A percentile compares a stretch with the other conserved stretches of the same genome.
Evolutionary conservation across 164 flowering plant genomes (phyloP).

Genomic region (Sextonia rubra): DNA sequence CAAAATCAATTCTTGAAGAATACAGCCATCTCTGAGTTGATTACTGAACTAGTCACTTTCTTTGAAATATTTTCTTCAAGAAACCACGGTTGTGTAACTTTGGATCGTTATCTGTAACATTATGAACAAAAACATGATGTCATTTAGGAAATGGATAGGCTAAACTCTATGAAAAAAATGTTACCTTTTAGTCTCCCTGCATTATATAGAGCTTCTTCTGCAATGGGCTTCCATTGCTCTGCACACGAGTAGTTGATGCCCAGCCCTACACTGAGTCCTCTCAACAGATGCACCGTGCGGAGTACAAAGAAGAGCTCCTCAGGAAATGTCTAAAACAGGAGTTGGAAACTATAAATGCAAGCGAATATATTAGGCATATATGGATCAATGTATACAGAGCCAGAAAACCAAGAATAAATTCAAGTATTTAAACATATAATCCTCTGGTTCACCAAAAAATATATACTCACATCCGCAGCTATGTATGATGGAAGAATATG

Average conservation of each 20-base stretch:
- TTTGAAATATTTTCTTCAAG: conserved; percentile 28
- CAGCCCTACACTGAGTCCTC: conserved; percentile 93
- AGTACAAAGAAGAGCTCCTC: conserved; percentile 93
- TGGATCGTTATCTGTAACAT: conserved; percentile 35
- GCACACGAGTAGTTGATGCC: conserved; percentile 89
- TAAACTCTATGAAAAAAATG: not conserved
- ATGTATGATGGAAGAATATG: not conserved
- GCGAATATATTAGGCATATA: not conserved
- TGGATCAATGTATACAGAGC: not conserved
- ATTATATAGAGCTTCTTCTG: conserved; percentile 67
- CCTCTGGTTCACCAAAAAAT: no score
- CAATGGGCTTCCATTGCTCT: conserved; percentile 91
- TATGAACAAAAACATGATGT: not conserved
- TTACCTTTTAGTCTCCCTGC: conserved; percentile 72
- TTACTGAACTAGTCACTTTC: conserved; percentile 14
- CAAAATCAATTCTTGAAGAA: not conserved
- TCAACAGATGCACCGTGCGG: conserved; percentile 75
- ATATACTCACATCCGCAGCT: not conserved
- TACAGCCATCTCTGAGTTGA: not conserved
- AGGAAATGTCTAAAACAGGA: conserved; percentile 48
- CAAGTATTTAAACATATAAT: not conserved
- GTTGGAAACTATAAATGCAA: not conserved
- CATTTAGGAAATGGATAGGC: not conserved
- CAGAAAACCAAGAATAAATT: not conserved
- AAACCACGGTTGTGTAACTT: conserved; percentile 21